These are phyloP conservation scores for Sarcodon aspratus DNA, from an alignment of 768 basidiomycete genomes.

Conservation along the genomic window DNA sequence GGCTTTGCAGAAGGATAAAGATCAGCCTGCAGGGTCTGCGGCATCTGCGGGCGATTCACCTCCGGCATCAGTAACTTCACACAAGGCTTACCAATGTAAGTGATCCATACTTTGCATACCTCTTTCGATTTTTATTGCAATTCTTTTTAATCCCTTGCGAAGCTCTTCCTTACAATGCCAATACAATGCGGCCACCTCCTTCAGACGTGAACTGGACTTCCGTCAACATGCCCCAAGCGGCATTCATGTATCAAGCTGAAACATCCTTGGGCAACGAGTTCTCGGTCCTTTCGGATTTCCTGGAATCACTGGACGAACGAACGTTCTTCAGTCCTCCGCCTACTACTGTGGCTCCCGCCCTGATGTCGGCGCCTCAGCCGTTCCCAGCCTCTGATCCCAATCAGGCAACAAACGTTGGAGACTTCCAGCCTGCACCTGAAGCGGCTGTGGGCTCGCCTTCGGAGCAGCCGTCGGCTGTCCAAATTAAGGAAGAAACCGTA, in stretches of 20 bases:
- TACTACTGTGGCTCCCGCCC: conserved; percentile 32
- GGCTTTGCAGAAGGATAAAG: conserved; percentile 30
- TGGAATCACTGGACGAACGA: conserved; percentile 79
- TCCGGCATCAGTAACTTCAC: conserved; percentile 12
- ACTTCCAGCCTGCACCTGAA: conserved; percentile 10
- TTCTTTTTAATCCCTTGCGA: no score
- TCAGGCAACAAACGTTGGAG: background rate
- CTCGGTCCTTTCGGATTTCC: conserved; percentile 79
- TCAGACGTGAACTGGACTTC: background rate
- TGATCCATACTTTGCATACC: conserved; percentile 1
- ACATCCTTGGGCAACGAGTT: conserved; percentile 67
- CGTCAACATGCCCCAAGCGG: conserved; percentile 29
- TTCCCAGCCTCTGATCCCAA: conserved; percentile 4
- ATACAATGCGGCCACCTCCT: background rate
- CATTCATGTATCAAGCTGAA: conserved; percentile 64
- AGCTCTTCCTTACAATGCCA: no score
- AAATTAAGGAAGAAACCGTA: conserved; percentile 25
- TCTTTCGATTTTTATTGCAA: background rate
- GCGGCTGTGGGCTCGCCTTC: conserved; percentile 9
- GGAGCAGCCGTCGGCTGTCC: conserved; percentile 8
- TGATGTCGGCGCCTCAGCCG: conserved; percentile 24
- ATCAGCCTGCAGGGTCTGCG: conserved; percentile 13
- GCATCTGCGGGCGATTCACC: conserved; percentile 20
- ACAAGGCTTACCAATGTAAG: conserved; percentile 14
- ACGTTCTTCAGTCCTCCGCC: conserved; percentile 59